A percentile compares a stretch with the other conserved stretches of the same genome.
phyloP scores from a whole-genome alignment of 2,329 filamentous ascomycete species.

The Emergomyces pasteurianus region DNA sequence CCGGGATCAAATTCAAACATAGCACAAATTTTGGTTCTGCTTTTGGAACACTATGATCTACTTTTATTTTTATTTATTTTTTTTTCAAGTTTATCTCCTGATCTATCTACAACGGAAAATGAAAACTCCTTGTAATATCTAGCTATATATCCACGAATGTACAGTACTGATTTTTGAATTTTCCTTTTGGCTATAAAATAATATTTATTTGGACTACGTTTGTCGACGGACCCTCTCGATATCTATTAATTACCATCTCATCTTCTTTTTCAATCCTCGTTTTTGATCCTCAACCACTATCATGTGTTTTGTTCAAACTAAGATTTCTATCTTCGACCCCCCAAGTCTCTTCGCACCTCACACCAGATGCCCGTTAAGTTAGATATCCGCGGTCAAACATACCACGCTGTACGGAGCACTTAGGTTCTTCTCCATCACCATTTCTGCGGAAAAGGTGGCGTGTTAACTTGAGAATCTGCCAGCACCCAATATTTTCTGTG shows the following conservation, averaged over 20 bases:
- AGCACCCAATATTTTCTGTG: too few relatives aligned
- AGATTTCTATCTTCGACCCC: not conserved
- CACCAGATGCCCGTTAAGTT: too few relatives aligned
- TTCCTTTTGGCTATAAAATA: not conserved
- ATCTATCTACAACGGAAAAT: not conserved
- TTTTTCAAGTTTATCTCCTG: not conserved
- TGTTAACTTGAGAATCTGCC: not conserved
- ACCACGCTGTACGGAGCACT: too few relatives aligned
- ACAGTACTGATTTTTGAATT: not conserved
- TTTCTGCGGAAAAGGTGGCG: not conserved
- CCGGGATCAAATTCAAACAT: slow-evolving; percentile 34
- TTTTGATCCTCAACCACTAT: not conserved
- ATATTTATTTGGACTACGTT: not conserved
- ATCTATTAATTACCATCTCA: not conserved
- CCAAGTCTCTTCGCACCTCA: not conserved
- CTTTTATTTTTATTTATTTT: not conserved
- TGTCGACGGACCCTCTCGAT: not conserved
- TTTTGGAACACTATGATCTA: slow-evolving; percentile 22
- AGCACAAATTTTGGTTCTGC: slow-evolving; percentile 38
- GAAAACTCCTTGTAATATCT: not conserved
- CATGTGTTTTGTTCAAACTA: not conserved
- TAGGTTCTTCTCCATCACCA: not conserved
- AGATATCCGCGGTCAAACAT: too few relatives aligned
- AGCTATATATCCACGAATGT: not conserved
- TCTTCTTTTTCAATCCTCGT: too few relatives aligned